Base-by-base conservation (phyloP, 2,329 filamentous ascomycete genomes). In the Cladosporium sp. region DNA sequence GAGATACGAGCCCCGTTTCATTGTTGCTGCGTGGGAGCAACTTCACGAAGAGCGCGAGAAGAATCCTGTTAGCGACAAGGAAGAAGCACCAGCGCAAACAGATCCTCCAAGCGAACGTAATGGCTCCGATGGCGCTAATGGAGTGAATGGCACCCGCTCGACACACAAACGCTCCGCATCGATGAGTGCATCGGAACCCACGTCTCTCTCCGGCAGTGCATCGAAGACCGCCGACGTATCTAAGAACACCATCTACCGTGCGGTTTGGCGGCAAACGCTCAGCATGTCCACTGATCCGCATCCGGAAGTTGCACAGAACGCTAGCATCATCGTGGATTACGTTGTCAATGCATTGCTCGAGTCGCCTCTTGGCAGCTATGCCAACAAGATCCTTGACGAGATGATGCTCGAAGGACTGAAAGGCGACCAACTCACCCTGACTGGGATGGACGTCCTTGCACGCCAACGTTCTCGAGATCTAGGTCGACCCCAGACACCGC, bases 271-370 rank as follows among this genome's bases (percentile, higher is more conserved):
- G 72, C 90, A 97, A 68, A 82, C 95, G 43, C 79, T 97, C 60
- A 90, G 96, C 62, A 82, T 97, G 73, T 93, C 91, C 45, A 90
- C 96, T 17, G 94, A 99, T 70, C 93, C 94, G 40, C 92, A 97
- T 70, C 92, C 93, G 1, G 93, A 97, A 70, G 90, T 97, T 36
- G 89, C 95, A 63, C 84, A 88, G 64, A 89, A 94, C 71, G 93
- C 92, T 9, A 87, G 86, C 5, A 81, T 88, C n/a, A 86, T 97
- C 45, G 85, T 96, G 30, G 94, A 99, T 73, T 90, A 88, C 67
- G 82, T 97, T 25, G 87, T 97, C 69, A 82, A 88, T 52, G 83
- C 86, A 0, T 79, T 99, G 12, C 76, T 96, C 5, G 84, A 88
- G 52, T 97, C 93, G 0, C 83, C 88, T 1, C 81, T 96, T 47